Evolutionary conservation across 1,284 basidiomycete genomes (phyloP).

Genomic region (Marasmius tenuissimus): DNA sequence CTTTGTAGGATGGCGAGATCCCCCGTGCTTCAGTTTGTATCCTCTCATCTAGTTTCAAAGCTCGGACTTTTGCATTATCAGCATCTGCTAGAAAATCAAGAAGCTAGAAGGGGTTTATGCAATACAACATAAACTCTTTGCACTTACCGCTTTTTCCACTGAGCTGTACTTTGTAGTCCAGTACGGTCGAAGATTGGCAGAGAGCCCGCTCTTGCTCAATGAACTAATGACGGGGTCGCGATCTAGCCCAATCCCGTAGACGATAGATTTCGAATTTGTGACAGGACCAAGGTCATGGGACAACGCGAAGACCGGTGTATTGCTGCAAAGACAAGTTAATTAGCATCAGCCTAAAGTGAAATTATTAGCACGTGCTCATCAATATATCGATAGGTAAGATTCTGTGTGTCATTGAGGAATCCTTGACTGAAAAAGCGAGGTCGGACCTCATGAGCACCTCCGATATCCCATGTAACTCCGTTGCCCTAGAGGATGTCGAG

Average conservation of each 20-base stretch:
- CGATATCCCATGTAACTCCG: background rate
- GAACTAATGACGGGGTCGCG: background rate
- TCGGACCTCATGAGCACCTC: background rate
- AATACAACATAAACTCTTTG: background rate
- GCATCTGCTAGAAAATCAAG: background rate
- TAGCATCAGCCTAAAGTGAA: background rate
- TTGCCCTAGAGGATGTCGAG: background rate
- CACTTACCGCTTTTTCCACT: background rate
- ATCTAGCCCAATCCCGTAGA: background rate
- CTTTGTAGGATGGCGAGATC: background rate
- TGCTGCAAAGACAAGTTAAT: background rate
- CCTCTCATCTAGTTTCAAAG: background rate
- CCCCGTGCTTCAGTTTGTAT: background rate
- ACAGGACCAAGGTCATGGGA: background rate
- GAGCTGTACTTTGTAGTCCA: background rate
- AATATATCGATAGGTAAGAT: background rate
- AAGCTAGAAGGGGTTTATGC: background rate
- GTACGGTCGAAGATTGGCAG: background rate
- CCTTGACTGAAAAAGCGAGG: background rate
- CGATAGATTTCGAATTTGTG: background rate
- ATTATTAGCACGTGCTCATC: background rate
- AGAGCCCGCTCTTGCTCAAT: too few relatives aligned
- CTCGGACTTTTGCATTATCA: background rate
- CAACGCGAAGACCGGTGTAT: background rate
- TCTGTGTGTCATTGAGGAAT: background rate